These are phyloP conservation scores for Alternaria conjuncta DNA, from an alignment of 2,329 filamentous ascomycete genomes.

Conservation along the genomic window DNA sequence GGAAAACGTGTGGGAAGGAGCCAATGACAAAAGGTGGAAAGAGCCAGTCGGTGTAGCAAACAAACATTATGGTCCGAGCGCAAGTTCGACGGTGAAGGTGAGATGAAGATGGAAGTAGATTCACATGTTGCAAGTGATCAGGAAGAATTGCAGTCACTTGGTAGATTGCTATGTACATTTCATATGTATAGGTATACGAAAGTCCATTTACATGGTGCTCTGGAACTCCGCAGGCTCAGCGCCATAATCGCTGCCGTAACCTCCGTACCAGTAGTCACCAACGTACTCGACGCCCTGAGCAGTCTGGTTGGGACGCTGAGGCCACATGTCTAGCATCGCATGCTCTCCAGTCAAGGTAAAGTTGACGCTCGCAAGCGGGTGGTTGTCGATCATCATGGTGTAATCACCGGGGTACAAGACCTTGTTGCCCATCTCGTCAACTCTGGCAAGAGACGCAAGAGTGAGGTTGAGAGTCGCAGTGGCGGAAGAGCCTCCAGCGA, in stretches of 20 bases:
- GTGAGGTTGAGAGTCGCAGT: conserved; percentile 54
- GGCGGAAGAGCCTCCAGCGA: conserved; percentile 45
- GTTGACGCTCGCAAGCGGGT: conserved; percentile 18
- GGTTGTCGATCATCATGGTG: conserved; percentile 31
- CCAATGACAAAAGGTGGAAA: not conserved
- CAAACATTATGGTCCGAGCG: not conserved
- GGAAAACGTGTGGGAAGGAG: not conserved
- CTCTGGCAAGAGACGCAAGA: conserved; percentile 58
- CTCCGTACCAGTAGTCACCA: conserved; percentile 30
- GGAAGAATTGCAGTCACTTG: not conserved
- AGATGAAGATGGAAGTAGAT: not conserved
- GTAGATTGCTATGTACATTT: not conserved
- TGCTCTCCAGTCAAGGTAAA: conserved; percentile 34
- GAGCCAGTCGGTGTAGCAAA: not conserved
- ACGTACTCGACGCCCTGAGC: conserved; percentile 23
- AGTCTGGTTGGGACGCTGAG: conserved; percentile 32
- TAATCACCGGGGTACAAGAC: conserved; percentile 64
- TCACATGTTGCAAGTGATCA: not conserved
- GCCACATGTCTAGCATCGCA: conserved; percentile 36
- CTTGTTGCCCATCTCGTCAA: conserved; percentile 58
- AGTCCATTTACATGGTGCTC: not conserved
- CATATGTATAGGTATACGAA: not conserved
- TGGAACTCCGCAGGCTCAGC: not conserved
- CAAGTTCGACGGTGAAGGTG: not conserved
- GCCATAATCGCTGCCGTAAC: conserved; percentile 17